These are phyloP conservation scores for Naganishia vaughanmartiniae DNA, from an alignment of 768 basidiomycete genomes.

Conservation along the genomic window DNA sequence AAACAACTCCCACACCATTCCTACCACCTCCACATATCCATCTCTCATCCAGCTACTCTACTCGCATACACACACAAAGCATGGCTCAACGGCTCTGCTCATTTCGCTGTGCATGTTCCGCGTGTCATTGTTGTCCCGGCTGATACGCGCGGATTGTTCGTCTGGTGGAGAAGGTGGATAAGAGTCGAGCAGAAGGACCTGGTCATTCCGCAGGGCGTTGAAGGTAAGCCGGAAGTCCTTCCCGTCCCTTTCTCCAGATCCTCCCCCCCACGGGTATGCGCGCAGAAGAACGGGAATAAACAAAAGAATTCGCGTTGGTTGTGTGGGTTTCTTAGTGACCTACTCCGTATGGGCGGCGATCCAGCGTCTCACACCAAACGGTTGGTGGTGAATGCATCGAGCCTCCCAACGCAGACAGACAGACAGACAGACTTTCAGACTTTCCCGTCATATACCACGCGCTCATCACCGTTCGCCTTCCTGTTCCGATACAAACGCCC, in stretches of 20 bases:
- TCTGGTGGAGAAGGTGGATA: slow-evolving; percentile 34
- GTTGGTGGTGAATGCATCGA: not conserved
- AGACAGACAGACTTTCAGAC: no score
- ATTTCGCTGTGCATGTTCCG: slow-evolving; percentile 33
- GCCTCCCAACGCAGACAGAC: no score
- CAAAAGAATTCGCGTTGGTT: slow-evolving; percentile 4
- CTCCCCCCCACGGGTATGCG: slow-evolving; percentile 8
- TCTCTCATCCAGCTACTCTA: slow-evolving; percentile 35
- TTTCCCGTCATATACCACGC: not conserved
- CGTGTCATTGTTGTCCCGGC: slow-evolving; percentile 31
- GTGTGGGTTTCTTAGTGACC: not conserved
- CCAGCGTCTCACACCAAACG: not conserved
- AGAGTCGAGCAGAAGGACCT: slow-evolving; percentile 39
- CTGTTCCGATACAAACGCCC: not conserved
- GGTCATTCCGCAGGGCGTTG: slow-evolving; percentile 34
- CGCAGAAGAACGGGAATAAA: slow-evolving; percentile 34
- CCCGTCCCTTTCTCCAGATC: not conserved
- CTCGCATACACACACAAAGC: slow-evolving; percentile 40
- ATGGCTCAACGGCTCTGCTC: slow-evolving; percentile 40
- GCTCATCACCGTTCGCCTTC: not conserved
- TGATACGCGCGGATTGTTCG: slow-evolving; percentile 32
- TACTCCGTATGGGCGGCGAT: not conserved
- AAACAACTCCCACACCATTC: slow-evolving; percentile 27
- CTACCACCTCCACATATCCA: slow-evolving; percentile 27
- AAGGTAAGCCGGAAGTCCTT: slow-evolving; percentile 41